phyloP scores from a whole-genome alignment of 768 basidiomycete species.

The Tulasnella sp. region DNA sequence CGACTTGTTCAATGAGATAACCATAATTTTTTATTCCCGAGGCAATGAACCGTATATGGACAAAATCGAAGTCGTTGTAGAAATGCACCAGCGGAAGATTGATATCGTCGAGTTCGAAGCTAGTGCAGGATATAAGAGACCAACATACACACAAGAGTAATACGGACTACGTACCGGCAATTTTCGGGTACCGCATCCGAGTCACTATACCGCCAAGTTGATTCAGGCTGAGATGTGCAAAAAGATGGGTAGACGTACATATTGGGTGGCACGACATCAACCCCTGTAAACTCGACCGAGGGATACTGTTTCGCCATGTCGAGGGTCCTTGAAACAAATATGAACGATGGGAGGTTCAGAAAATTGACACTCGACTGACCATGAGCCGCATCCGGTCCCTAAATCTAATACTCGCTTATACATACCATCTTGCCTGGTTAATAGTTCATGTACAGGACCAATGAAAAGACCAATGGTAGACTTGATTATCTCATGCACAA shows the following conservation, averaged over 20 bases:
- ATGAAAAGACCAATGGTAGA: no score
- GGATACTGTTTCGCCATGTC: conserved; percentile 11
- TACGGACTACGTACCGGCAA: no score
- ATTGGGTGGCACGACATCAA: conserved; percentile 11
- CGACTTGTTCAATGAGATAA: conserved; percentile 1
- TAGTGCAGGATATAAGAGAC: background rate
- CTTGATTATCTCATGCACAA: conserved; percentile 8
- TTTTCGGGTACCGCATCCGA: no score
- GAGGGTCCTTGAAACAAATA: background rate
- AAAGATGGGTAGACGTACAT: conserved; percentile 8
- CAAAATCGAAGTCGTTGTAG: conserved; percentile 1
- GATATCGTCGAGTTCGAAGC: conserved; percentile 14
- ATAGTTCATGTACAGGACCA: no score
- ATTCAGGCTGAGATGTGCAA: no score
- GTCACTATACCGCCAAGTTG: no score
- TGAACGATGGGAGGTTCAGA: no score
- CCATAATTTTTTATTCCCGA: conserved; percentile 10
- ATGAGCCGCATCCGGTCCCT: conserved; percentile 7
- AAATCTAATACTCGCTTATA: conserved; percentile 12
- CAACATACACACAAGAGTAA: background rate
- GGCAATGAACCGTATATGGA: conserved; percentile 10
- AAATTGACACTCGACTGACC: no score
- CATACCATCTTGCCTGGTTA: background rate
- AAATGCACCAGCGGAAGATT: conserved; percentile 11
- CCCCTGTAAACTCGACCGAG: conserved; percentile 1